Percentiles rank a stretch among this genome's conserved stretches.
Evolutionary conservation across 2,329 filamentous ascomycete genomes (phyloP).

Genomic region (Ustulina deusta): DNA sequence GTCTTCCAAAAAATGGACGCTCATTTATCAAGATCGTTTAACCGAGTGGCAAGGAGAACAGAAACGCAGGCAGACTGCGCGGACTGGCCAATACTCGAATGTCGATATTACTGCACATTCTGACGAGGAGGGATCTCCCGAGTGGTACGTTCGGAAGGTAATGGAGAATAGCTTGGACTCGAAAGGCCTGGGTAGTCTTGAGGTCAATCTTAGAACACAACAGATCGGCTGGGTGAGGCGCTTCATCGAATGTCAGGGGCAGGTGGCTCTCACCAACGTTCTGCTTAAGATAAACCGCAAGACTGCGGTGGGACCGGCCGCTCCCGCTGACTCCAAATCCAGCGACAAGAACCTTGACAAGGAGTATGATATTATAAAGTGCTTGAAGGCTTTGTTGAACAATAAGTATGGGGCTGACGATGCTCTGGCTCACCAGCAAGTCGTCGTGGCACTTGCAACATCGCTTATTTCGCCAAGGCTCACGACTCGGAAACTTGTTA

Average conservation of each 20-base stretch:
- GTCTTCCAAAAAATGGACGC: slow-evolving; percentile 94
- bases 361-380: slow-evolving; percentile 98
- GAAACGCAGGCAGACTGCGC: slow-evolving; percentile 82
- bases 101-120: slow-evolving; percentile 79
- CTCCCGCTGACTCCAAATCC: slow-evolving; percentile 66
- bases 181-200: slow-evolving; percentile 91
- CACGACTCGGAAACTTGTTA: slow-evolving; percentile 93
- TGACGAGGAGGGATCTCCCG: slow-evolving; percentile 94
- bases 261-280: slow-evolving; percentile 94
- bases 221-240: slow-evolving; percentile 97
- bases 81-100: slow-evolving; percentile 76
- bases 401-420: slow-evolving; percentile 99
- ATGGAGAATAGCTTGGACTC: slow-evolving; percentile 95
- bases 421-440: slow-evolving; percentile 88
- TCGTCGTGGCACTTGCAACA: slow-evolving; percentile 86
- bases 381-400: slow-evolving; percentile 97
- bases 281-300: slow-evolving; percentile 93
- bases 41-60: slow-evolving; percentile 95
- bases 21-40: slow-evolving; percentile 94
- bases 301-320: slow-evolving; percentile 78
- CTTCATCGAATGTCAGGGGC: slow-evolving; percentile 97
- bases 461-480: slow-evolving; percentile 90
- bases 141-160: slow-evolving; percentile 97
- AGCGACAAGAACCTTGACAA: slow-evolving; percentile 86
- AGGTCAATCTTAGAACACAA: slow-evolving; percentile 94